Evolutionary conservation across 202 grass and related monocot species (phyloP).

Genomic region (Panicum hallii): DNA sequence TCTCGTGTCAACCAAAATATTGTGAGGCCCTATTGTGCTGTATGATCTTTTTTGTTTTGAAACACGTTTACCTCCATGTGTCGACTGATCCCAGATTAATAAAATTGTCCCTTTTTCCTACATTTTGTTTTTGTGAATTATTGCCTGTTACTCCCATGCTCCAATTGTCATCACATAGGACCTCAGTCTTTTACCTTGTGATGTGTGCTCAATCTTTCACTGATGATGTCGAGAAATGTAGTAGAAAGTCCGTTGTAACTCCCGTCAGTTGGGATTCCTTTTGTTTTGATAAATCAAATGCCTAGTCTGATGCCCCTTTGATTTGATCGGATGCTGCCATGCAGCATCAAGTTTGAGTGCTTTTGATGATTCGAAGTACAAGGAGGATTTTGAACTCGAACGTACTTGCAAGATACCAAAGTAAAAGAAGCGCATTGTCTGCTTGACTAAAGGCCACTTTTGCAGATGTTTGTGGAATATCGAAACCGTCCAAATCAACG

Average conservation of each 20-base stretch:
- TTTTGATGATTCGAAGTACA: slow-evolving; percentile 16
- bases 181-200: neutral
- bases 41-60: neutral
- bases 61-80: neutral
- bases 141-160: neutral
- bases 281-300: neutral
- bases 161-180: neutral
- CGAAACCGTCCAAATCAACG: neutral
- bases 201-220: neutral
- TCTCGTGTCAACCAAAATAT: slow-evolving; percentile 55
- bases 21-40: slow-evolving; percentile 39
- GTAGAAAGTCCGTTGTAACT: neutral
- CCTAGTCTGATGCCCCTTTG: neutral
- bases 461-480: neutral
- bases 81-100: slow-evolving; percentile 4
- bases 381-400: neutral
- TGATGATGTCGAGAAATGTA: neutral
- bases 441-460: slow-evolving; percentile 18
- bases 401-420: slow-evolving; percentile 20
- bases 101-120: neutral
- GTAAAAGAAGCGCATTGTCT: neutral
- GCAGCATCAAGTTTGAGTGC: neutral
- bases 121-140: neutral
- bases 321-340: neutral
- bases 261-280: neutral